These are phyloP conservation scores for Rhizopus stolonifer DNA, from an alignment of 371 early-diverging fungal species.

Conservation along the genomic window DNA sequence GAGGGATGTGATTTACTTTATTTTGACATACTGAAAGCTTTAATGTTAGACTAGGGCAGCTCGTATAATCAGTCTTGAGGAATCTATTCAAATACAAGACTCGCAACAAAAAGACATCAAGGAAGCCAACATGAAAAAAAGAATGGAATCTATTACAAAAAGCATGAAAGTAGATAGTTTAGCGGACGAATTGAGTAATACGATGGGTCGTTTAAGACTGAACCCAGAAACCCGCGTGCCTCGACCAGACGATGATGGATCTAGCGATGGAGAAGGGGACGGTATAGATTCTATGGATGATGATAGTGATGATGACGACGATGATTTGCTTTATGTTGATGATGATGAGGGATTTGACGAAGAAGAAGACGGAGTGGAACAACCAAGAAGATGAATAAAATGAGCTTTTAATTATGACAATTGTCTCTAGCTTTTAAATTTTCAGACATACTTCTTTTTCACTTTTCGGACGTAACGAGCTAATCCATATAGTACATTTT, in stretches of 20 bases:
- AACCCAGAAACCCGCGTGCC: conserved; percentile 32
- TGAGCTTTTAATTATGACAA: not conserved
- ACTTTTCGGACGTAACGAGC: no score
- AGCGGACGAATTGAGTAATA: conserved; percentile 36
- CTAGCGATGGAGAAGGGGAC: conserved; percentile 14
- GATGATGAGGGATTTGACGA: conserved; percentile 46
- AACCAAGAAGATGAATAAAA: conserved; percentile 4
- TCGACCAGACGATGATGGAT: conserved; percentile 33
- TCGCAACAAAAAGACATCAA: conserved; percentile 33
- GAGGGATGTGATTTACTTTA: not conserved
- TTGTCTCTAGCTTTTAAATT: no score
- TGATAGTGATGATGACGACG: conserved; percentile 27
- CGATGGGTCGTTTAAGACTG: conserved; percentile 28
- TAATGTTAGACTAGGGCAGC: conserved; percentile 1
- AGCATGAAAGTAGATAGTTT: conserved; percentile 23
- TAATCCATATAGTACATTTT: no score
- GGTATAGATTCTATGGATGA: conserved; percentile 19
- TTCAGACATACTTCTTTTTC: no score
- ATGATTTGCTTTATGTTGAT: conserved; percentile 24
- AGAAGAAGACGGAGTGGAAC: conserved; percentile 23
- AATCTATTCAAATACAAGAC: conserved; percentile 39
- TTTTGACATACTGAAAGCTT: not conserved
- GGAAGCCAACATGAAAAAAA: conserved; percentile 30
- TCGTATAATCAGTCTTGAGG: conserved; percentile 39
- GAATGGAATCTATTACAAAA: conserved; percentile 21